Conservation (phyloP, 805 yeast genomes). For the Zygotorulaspora danielsina region DNA sequence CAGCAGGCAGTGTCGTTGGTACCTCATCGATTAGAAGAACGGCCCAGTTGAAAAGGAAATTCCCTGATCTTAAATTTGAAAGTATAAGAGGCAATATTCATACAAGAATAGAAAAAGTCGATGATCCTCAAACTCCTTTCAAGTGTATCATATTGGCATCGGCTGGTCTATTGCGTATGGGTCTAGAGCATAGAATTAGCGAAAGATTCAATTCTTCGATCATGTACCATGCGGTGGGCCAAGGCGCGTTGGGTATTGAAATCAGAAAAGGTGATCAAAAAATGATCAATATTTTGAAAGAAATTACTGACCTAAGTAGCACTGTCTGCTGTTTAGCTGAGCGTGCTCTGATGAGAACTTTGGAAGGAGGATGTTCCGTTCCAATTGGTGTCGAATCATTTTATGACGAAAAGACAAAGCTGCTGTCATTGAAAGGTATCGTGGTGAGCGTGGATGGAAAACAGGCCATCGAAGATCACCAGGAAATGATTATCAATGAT, state of each 20-base stretch:
- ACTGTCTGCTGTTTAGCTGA: constrained; percentile 82
- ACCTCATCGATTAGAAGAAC: constrained; percentile 92
- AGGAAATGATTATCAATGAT: constrained; percentile 28
- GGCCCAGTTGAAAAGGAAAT: constrained; percentile 77
- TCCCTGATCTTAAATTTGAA: constrained; percentile 73
- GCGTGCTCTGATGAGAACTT: constrained; percentile 74
- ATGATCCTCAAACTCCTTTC: constrained; percentile 59
- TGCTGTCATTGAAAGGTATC: constrained; percentile 57
- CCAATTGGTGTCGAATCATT: constrained; percentile 86
- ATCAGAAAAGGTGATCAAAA: constrained; percentile 65
- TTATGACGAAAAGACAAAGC: constrained; percentile 44
- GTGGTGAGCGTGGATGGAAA: constrained; percentile 85
- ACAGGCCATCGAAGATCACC: constrained; percentile 56
- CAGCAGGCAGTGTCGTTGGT: constrained; percentile 83
- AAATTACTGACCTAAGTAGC: constrained; percentile 62
- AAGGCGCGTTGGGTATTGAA: constrained; percentile 94
- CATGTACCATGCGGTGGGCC: constrained; percentile 97
- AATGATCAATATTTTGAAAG: constrained; percentile 54
- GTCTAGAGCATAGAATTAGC: constrained; percentile 72
- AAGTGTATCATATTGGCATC: constrained; percentile 83
- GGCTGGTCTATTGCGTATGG: constrained; percentile 80
- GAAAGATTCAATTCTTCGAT: constrained; percentile 63
- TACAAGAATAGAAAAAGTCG: constrained; percentile 79
- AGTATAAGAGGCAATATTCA: constrained; percentile 81
- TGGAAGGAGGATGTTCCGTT: constrained; percentile 98